Evolutionary conservation across 2,329 filamentous ascomycete species (phyloP), one percentile per base, ranked within the genome.

Genomic region (Beauveria medogensis): DNA sequence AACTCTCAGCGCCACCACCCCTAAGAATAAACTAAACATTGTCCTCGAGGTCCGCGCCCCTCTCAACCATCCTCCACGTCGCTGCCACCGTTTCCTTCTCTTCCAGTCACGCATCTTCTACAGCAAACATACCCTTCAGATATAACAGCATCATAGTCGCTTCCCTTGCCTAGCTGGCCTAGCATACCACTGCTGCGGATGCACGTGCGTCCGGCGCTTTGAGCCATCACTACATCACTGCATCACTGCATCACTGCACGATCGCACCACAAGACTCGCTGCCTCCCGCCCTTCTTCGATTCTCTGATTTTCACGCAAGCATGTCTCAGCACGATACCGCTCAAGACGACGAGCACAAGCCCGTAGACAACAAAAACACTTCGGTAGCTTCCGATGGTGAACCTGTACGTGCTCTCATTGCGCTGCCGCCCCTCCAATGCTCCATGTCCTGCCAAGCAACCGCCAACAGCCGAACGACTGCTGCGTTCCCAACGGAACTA

Each of bases 281-380:
- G 44, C 18, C 52, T 18, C 22, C 5, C 18, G 26, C 24, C 40
- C 26, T 43, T 20, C 40, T 47, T 48, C 9, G 50, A 20, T n/a
- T 28, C 26, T 24, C 16, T 26, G 20, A 44, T 18, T n/a, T 34
- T 34, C 14, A 61, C 53, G 47, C 52, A 56, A 63, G 20, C 60
- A 67, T 67, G 66, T 63, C 66, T 43, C 62, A 67, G 34, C 55
- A 47, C 50, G 65, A 64, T 20, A 57, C 63, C 37, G 56, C 51
- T 48, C 62, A 51, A 37, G 56, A 63, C 26, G 56, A 55, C 51
- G 62, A 55, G 30, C 55, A 48, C 28, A 52, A 58, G 20, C 50
- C 57, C 26, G 56, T 43, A 14, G 54, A 60, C 41, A 28, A 55
- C 51, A 43, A 34, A 16, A 44, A 14, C 24, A 41, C 48, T 2